These are phyloP conservation scores for Pyricularia sp. DNA, from an alignment of 2,329 filamentous ascomycete genomes.

Conservation along the genomic window DNA sequence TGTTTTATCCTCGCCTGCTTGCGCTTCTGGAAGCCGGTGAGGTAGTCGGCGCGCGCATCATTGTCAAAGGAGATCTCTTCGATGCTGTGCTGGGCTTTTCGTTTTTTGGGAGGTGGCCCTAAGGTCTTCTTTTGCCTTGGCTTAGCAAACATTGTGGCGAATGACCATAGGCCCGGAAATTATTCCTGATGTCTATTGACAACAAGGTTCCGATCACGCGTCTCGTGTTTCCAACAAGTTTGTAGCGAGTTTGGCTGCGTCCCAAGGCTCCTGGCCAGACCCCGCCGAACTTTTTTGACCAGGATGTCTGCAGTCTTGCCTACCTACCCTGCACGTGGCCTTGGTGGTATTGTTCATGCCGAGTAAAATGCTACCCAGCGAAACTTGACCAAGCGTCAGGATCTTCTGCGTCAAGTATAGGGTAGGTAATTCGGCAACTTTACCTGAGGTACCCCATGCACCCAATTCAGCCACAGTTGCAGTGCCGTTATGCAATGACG, in stretches of 20 bases:
- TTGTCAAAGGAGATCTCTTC: conserved; percentile 84
- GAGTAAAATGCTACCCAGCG: neutral
- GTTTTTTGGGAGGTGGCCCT: conserved; percentile 53
- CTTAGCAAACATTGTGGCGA: conserved; percentile 34
- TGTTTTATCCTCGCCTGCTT: conserved; percentile 77
- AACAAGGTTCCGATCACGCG: neutral
- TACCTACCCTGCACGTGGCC: conserved; percentile 1
- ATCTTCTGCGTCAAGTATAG: neutral
- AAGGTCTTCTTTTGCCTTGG: conserved; percentile 52
- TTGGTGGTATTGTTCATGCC: neutral
- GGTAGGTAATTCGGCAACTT: neutral
- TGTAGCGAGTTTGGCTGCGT: neutral
- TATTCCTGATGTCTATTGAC: neutral
- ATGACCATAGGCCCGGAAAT: neutral
- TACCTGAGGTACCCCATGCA: neutral
- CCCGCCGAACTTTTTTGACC: conserved; percentile 5
- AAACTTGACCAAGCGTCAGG: neutral
- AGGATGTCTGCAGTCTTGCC: neutral
- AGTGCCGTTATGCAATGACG: conserved; percentile 1
- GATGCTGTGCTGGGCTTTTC: conserved; percentile 49
- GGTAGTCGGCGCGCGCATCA: conserved; percentile 70
- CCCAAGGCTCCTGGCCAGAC: neutral
- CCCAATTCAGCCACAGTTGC: neutral
- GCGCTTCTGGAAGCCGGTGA: conserved; percentile 95
- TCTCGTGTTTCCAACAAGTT: neutral